These are phyloP conservation scores for Picea abies DNA, from an alignment of 83 land plant species.

Conservation along the genomic window DNA sequence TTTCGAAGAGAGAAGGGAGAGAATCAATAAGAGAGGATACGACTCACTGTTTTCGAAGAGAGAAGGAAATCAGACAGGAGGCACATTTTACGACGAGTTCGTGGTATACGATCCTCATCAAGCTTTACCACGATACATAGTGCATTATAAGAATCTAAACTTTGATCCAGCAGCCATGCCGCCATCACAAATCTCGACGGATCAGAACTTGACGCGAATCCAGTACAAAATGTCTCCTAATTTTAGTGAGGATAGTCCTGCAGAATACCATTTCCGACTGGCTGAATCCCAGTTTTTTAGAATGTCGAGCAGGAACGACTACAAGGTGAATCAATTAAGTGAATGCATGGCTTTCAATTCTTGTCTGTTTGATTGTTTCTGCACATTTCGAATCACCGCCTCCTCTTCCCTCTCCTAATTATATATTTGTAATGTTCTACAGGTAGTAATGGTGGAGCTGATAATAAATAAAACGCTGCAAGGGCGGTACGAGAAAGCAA, in stretches of 20 bases:
- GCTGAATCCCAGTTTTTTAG: slow-evolving; percentile 17
- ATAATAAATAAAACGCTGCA: not conserved
- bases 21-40: not conserved
- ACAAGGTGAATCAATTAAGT: slow-evolving; percentile 5
- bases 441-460: slow-evolving; percentile 9
- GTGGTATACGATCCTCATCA: slow-evolving; percentile 16
- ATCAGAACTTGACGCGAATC: not conserved
- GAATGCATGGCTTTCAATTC: too few relatives aligned
- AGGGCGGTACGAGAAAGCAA: not conserved
- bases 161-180: not conserved
- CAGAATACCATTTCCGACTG: slow-evolving; percentile 9
- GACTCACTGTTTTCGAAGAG: slow-evolving; percentile 13
- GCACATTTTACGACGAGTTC: not conserved
- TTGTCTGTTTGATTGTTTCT: too few relatives aligned
- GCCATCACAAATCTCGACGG: not conserved
- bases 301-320: slow-evolving; percentile 1
- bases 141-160: not conserved
- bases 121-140: slow-evolving; percentile 3
- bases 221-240: not conserved
- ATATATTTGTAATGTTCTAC: too few relatives aligned
- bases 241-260: not conserved
- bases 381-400: too few relatives aligned
- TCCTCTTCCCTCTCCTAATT: too few relatives aligned
- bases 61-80: not conserved
- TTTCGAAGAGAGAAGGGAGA: slow-evolving; percentile 7